Evolutionary conservation across 164 flowering plant species (phyloP).

Genomic region (Liquidambar formosana): DNA sequence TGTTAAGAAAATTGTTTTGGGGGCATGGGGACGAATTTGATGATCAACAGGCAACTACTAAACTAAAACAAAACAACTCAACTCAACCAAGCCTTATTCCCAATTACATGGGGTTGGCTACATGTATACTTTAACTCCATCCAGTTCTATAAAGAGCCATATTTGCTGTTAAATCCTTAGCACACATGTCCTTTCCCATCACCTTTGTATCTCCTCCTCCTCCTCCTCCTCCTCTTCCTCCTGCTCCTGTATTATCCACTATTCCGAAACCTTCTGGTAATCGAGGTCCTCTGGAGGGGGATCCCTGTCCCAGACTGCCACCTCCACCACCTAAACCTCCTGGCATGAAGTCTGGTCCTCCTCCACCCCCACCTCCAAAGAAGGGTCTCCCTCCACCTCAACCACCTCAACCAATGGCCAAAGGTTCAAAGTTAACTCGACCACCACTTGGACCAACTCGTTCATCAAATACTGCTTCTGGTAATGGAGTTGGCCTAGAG

Average conservation of each 20-base stretch:
- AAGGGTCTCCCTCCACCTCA: conserved; percentile 50
- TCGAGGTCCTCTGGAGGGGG: conserved; percentile 4
- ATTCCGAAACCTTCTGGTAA: conserved; percentile 6
- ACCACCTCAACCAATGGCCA: conserved; percentile 32
- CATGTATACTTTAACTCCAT: too few relatives aligned
- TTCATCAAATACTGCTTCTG: conserved; percentile 21
- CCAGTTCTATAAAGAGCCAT: too few relatives aligned
- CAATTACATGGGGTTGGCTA: too few relatives aligned
- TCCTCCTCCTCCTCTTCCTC: conserved; percentile 29
- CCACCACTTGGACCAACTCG: conserved; percentile 33
- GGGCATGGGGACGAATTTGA: too few relatives aligned
- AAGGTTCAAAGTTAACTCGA: conserved; percentile 31
- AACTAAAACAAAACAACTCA: too few relatives aligned
- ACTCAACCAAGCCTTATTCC: too few relatives aligned
- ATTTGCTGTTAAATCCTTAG: too few relatives aligned
- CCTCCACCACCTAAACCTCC: conserved; percentile 39
- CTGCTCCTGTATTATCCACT: conserved; percentile 18
- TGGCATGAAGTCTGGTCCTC: conserved; percentile 31
- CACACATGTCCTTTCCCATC: too few relatives aligned
- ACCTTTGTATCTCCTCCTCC: conserved; percentile 40
- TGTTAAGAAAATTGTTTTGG: too few relatives aligned
- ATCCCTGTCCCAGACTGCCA: conserved; percentile 15
- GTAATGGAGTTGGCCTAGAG: conserved; percentile 17
- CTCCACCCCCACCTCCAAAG: conserved; percentile 55
- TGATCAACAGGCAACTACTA: too few relatives aligned